Evolutionary conservation across 306 rosid genomes (phyloP).

Genomic region (Acacia acuminata): DNA sequence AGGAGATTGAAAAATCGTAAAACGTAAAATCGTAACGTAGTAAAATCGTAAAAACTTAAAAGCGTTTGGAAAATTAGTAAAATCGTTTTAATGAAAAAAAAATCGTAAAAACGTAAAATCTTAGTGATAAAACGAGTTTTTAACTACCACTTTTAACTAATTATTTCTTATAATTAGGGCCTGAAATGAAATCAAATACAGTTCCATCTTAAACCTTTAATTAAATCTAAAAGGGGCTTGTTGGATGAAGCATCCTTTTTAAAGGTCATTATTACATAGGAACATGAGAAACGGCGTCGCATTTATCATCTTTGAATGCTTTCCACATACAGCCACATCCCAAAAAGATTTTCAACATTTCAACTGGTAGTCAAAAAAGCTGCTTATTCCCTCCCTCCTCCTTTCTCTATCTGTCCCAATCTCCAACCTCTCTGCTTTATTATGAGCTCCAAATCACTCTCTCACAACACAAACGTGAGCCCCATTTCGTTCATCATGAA

Average conservation of each 20-base stretch:
- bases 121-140: no score
- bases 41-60: no score
- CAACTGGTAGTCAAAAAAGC: conserved; percentile 37
- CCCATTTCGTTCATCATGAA: conserved; percentile 28
- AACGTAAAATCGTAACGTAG: no score
- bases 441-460: neutral
- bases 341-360: neutral
- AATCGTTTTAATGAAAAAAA: no score
- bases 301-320: neutral
- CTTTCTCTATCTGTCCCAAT: neutral
- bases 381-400: neutral
- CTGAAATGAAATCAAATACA: no score
- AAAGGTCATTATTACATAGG: neutral
- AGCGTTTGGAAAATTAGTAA: no score
- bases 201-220: no score
- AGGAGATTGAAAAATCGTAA: no score
- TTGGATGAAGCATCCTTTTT: neutral
- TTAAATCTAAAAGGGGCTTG: neutral
- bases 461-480: neutral
- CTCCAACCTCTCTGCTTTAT: neutral
- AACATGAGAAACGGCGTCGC: neutral
- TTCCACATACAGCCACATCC: neutral
- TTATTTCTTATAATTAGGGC: no score
- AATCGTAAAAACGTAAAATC: no score
- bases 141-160: no score